Conservation (phyloP, 2,329 filamentous ascomycete species). For the Ascomycota sp. region DNA sequence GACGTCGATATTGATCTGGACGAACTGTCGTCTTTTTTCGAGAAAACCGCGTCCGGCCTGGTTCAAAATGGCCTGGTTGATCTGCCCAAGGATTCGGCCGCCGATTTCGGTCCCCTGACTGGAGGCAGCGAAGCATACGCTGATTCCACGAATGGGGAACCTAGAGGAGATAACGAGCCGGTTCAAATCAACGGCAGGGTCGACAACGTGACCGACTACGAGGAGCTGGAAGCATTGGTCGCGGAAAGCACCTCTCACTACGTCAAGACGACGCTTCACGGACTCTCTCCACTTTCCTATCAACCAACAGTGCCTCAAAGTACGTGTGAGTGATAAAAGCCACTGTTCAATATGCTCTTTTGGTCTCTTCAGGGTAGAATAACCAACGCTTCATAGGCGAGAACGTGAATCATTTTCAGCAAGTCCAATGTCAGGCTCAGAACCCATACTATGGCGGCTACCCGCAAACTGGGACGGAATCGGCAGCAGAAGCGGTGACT, state of each 20-base stretch:
- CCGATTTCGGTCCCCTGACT: slow-evolving; percentile 4
- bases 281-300: slow-evolving; percentile 19
- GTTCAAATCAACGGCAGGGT: slow-evolving; percentile 11
- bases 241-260: slow-evolving; percentile 22
- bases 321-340: slow-evolving; percentile 11
- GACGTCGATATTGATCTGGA: slow-evolving; percentile 16
- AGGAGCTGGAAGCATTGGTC: slow-evolving; percentile 20
- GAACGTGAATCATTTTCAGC: slow-evolving; percentile 13
- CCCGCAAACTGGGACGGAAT: slow-evolving; percentile 14
- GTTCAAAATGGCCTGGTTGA: slow-evolving; percentile 18
- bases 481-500: slow-evolving; percentile 7
- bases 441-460: slow-evolving; percentile 14
- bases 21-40: slow-evolving; percentile 20
- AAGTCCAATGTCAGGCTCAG: slow-evolving; percentile 15
- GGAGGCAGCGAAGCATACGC: slow-evolving; percentile 5
- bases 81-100: slow-evolving; percentile 9
- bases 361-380: too few species aligned
- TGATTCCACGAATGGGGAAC: slow-evolving; percentile 7
- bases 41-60: slow-evolving; percentile 18
- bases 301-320: slow-evolving; percentile 19
- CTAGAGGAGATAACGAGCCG: slow-evolving; percentile 5
- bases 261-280: slow-evolving; percentile 20
- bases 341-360: background rate
- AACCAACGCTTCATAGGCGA: slow-evolving; percentile 8
- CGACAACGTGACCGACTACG: slow-evolving; percentile 16